Base-by-base conservation (phyloP, 2,329 filamentous ascomycete species). In the Aspergillus ruber region DNA sequence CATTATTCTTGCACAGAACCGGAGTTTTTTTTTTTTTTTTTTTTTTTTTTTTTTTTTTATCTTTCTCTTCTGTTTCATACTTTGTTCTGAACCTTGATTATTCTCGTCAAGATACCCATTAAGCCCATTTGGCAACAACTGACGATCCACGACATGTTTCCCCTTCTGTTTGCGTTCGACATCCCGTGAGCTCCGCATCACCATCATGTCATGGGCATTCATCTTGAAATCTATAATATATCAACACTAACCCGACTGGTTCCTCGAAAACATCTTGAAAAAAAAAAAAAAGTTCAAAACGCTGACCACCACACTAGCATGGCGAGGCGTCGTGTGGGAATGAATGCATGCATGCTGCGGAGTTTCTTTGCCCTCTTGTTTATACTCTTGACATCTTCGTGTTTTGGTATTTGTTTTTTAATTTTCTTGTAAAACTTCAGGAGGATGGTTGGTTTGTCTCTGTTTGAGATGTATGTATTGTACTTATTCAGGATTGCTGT, bases 61-160 rank as follows among this genome's bases (percentile, higher is more conserved):
- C 6, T 43, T 43, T 25, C 13, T n/a, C 3, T 17, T 42, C 51
- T 50, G 21, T 50, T 49, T 42, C 36, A 48, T 54, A 46, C 51
- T 59, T 58, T 54, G 18, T 20, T 39, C 36, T 18, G 25, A 39
- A 39, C 36, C 36, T 20, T 39, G 50, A 61, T 56, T 48, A 45
- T 57, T 62, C 50, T 45, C 35, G 51, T 51, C 38, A 52, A 60
- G 60, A 66, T 65, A 66, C 63, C 62, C 63, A 55, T 54, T 53
- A 52, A 58, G 55, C 55, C 55, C 49, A 36, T 49, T 41, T 48
- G 54, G 49, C 50, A 48, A 45, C 25, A 29, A 29, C 25, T 29
- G 25, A 29, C 9, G 25, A 29, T 29, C 25, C 25, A 29, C 25
- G 25, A 29, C 10, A 9, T 29, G 25, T 29, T 29, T 29, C 25